These are phyloP conservation scores for Leptomonas seymouri DNA, from an alignment of 208 protist species.

Conservation along the genomic window DNA sequence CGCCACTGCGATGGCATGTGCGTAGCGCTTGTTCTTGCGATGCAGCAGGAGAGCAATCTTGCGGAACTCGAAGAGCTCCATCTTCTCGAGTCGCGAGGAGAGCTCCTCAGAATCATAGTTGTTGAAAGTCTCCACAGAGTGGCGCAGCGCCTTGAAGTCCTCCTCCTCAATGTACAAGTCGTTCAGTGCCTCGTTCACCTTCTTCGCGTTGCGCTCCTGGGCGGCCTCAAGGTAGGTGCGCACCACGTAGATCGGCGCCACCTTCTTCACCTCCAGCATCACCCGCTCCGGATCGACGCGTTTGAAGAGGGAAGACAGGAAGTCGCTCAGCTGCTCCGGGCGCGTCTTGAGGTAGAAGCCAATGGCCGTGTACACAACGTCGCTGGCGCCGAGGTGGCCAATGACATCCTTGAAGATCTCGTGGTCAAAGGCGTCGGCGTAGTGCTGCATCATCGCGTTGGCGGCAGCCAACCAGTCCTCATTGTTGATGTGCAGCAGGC, in stretches of 20 bases:
- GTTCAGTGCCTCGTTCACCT: constrained; percentile 99
- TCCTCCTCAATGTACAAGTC: constrained; percentile 99
- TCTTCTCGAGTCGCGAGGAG: constrained; percentile 96
- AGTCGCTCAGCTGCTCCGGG: constrained; percentile 95
- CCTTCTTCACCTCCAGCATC: constrained; percentile 88
- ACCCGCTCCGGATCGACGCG: constrained; percentile 98
- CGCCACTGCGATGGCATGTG: constrained; percentile 94
- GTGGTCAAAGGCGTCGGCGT: constrained; percentile 97
- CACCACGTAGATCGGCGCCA: constrained; percentile 93
- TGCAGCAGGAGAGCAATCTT: constrained; percentile 98
- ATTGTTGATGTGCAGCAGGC: constrained; percentile 97
- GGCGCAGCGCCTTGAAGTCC: constrained; percentile 96
- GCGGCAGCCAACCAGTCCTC: constrained; percentile 99
- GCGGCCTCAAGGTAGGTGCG: constrained; percentile 97
- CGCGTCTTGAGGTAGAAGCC: constrained; percentile 97
- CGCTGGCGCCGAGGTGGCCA: constrained; percentile 94
- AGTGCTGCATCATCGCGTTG: constrained; percentile 98
- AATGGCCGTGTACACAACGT: constrained; percentile 98
- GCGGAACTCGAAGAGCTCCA: constrained; percentile 99
- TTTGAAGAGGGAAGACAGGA: constrained; percentile 94
- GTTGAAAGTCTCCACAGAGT: constrained; percentile 95
- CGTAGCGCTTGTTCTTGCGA: constrained; percentile 91
- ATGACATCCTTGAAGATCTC: constrained; percentile 98
- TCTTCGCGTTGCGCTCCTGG: constrained; percentile 91
- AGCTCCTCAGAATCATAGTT: constrained; percentile 98